A percentile compares a stretch with the other conserved stretches of the same genome.
phyloP scores from a whole-genome alignment of 208 protist genomes.

The Trypanosoma vivax region DNA sequence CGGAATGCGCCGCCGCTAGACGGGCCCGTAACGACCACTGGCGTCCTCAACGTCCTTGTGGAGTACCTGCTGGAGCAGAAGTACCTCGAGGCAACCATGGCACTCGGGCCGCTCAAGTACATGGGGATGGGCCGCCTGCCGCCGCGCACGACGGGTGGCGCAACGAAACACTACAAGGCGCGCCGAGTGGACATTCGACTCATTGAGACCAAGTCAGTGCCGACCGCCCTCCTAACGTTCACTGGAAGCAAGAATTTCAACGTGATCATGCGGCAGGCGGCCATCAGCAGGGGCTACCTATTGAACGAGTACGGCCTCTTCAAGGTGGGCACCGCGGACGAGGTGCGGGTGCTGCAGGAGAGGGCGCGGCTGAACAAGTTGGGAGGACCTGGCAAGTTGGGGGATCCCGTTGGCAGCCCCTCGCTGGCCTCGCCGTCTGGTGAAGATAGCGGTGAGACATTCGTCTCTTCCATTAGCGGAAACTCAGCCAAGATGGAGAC shows the following conservation, averaged over 20 bases:
- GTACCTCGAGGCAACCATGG: conserved; percentile 87
- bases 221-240: conserved; percentile 89
- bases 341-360: conserved; percentile 75
- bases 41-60: conserved; percentile 53
- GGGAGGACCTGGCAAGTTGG: conserved; percentile 11
- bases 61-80: conserved; percentile 50
- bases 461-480: conserved; percentile 23
- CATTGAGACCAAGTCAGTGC: conserved; percentile 78
- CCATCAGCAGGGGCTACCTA: conserved; percentile 83
- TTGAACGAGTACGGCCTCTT: conserved; percentile 90
- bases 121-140: conserved; percentile 87
- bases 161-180: conserved; percentile 80
- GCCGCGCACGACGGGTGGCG: conserved; percentile 58
- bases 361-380: conserved; percentile 63
- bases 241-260: conserved; percentile 93
- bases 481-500: conserved; percentile 40
- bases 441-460: conserved; percentile 11
- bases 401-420: neutral
- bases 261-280: conserved; percentile 87
- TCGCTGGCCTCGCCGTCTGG: neutral
- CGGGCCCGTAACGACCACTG: conserved; percentile 64
- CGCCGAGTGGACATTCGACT: conserved; percentile 88
- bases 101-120: conserved; percentile 82
- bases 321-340: conserved; percentile 74
- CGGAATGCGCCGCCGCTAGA: conserved; percentile 41